phyloP scores from a whole-genome alignment of 2,329 filamentous ascomycete species.

The Westerdykella sp. region DNA sequence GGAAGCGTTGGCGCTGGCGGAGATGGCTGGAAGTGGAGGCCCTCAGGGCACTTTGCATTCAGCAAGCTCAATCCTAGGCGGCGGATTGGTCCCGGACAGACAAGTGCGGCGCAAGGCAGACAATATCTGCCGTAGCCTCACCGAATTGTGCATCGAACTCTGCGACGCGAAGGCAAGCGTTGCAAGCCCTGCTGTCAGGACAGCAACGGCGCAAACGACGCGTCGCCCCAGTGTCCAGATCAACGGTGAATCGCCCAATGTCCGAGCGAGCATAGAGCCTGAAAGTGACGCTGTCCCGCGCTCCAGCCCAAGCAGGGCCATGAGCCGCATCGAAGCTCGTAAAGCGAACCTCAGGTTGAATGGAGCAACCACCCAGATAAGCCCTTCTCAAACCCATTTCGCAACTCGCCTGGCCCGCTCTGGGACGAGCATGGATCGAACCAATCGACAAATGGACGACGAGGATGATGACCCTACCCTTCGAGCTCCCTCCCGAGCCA shows the following conservation, averaged over 20 bases:
- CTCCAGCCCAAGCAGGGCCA: conserved; percentile 31
- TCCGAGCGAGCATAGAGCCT: conserved; percentile 31
- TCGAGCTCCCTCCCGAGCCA: conserved; percentile 44
- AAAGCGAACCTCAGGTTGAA: conserved; percentile 24
- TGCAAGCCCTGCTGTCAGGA: conserved; percentile 26
- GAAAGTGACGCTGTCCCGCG: conserved; percentile 26
- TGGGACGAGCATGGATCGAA: conserved; percentile 34
- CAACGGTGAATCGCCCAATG: conserved; percentile 31
- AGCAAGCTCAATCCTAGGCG: conserved; percentile 58
- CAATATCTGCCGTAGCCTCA: conserved; percentile 84
- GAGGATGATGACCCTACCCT: conserved; percentile 37
- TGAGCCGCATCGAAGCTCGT: conserved; percentile 43
- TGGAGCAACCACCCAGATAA: conserved; percentile 15
- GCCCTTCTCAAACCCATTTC: conserved; percentile 17
- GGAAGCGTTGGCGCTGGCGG: conserved; percentile 73
- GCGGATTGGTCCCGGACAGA: conserved; percentile 61
- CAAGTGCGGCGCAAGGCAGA: conserved; percentile 87
- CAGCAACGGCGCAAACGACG: conserved; percentile 16
- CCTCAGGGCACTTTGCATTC: conserved; percentile 58
- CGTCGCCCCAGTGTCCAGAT: conserved; percentile 33
- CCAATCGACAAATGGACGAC: conserved; percentile 19
- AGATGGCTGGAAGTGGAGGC: conserved; percentile 68
- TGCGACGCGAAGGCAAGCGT: conserved; percentile 35
- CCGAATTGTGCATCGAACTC: conserved; percentile 83
- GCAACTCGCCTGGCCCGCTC: conserved; percentile 31